Evolutionary conservation across 352 stramenopile species (phyloP), one percentile per base, ranked within the genome.

Genomic region (Globisporangium mamillatum): DNA sequence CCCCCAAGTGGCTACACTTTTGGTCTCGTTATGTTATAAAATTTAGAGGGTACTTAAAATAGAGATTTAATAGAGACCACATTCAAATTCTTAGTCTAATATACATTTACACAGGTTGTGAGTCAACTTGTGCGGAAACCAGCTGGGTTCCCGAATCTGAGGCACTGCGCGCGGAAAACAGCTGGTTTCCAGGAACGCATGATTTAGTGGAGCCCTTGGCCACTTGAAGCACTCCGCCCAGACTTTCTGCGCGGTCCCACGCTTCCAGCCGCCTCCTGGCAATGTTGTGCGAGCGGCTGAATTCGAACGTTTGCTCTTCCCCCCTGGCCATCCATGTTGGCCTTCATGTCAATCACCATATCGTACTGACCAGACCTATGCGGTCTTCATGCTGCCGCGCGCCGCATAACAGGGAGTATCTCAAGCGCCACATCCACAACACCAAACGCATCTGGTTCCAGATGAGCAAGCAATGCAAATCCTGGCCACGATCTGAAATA

Each of bases 121-220:
- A 54, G n/a, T n/a, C n/a, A 53, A 25, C 3, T 16, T 1, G 2
- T 24, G 16, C 29, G 12, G 18, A 54, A 20, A 24, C 24, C 63
- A 57, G 36, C 63, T 44, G 25, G 14, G 24, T 57, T 65, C 25
- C 1, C 9, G 4, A 44, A 65, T 65, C 60, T 65, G 38, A 29
- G 12, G 36, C 44, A 36, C 58, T 20, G 22, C 36, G 44, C 16
- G 5, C 10, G 25, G 44, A 56, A 64, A 41, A 1, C 59, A 56
- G 81, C 77, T 41, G 70, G 76, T 58, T 60, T 72, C 14, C 73
- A 82, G 32, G 72, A 85, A 38, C 83, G 74, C 20, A 14, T 14
- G 9, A 4, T 44, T 14, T 12, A 55, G n/a, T 48, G 29, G 20
- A 61, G 27, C 54, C 44, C 18, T 4, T 59, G n/a, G 50, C 6